phyloP scores from a whole-genome alignment of 75 land plant genomes.

The Cunninghamia lanceolata region DNA sequence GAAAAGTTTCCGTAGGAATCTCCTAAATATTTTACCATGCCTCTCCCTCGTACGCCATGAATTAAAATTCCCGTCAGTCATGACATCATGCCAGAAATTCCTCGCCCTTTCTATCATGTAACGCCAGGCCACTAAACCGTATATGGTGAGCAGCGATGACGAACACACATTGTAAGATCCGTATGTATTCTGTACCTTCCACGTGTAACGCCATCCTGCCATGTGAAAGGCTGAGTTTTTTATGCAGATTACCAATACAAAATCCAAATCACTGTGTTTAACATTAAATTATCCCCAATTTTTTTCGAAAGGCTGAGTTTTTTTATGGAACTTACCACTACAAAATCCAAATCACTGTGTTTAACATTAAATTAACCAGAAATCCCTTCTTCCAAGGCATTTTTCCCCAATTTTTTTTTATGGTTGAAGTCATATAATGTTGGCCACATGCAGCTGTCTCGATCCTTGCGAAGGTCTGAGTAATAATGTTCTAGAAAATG shows the following conservation, averaged over 20 bases:
- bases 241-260: not conserved
- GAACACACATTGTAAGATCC: not conserved
- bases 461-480: not conserved
- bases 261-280: not conserved
- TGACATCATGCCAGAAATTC: constrained; percentile 11
- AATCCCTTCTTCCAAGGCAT: not conserved
- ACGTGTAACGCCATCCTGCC: not conserved
- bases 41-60: not conserved
- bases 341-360: not conserved
- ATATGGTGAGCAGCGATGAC: not conserved
- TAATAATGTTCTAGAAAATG: not conserved
- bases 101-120: not conserved
- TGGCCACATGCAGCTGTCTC: not conserved
- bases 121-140: not conserved
- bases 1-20: constrained; percentile 5
- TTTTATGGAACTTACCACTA: not conserved
- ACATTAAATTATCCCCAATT: not conserved
- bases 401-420: no score
- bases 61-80: constrained; percentile 6
- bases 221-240: not conserved
- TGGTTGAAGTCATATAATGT: not conserved
- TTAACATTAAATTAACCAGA: not conserved
- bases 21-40: not conserved
- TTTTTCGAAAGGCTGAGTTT: not conserved
- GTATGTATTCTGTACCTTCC: not conserved